Evolutionary conservation across 768 basidiomycete genomes (phyloP), one percentile per base, ranked within the genome.

Genomic region (Tricholoma terreum): DNA sequence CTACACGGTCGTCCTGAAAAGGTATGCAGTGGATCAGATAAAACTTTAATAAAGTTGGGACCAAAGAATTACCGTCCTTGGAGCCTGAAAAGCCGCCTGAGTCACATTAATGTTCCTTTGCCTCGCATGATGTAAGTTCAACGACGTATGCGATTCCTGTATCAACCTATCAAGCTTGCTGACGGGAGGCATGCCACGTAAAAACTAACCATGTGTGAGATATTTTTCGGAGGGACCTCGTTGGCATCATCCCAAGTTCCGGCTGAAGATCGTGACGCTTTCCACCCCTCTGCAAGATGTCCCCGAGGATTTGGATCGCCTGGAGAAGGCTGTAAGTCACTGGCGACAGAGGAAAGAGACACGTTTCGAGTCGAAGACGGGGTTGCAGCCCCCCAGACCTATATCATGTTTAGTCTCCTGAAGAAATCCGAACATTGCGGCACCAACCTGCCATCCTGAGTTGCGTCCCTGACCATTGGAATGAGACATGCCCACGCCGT

Each of bases 401-500:
- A 64, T 60, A 61, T 57, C 38, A 64, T 61, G 65, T 56, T 58
- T 21, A 60, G 54, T 54, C 12, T 40, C 21, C 22, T 30, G 43
- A 35, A 11, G 9, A 12, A 14, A 54, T 46, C 49, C 12, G 24
- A 55, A 57, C 6, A 21, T 17, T 42, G 46, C 53, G 48, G 10
- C 57, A 73, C 80, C 49, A 55, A 83, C 87, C 81, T 87, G 85
- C 87, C 87, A 89, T 43, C 86, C 83, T 50, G 84, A 73, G 68
- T 79, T 83, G 55, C 85, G 75, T 30, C 72, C 69, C 65, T 85
- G 73, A 12, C 76, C 71, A 27, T 69, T 77, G 1, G 76, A 66
- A n/a, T 78, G 71, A 45, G 76, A 70, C 69, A 84, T 77, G 11
- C 77, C 78, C 19, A 81, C 77, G 40, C 76, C 79, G 63, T 85